Evolutionary conservation across 352 stramenopile species (phyloP).

Genomic region (Thalassiosira livingstoniorum): DNA sequence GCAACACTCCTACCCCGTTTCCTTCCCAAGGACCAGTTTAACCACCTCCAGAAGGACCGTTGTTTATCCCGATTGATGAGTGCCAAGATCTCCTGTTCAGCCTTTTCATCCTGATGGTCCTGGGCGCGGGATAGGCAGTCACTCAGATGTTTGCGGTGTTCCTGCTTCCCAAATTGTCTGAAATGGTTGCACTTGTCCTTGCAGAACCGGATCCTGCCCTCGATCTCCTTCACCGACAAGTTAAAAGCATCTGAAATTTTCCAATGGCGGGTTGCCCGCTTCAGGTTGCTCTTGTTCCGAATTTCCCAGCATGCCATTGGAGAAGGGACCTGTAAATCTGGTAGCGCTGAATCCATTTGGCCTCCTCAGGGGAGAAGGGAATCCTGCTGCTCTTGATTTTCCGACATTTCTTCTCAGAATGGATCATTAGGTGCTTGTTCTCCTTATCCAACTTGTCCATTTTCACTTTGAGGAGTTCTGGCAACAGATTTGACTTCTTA

Average conservation of each 20-base stretch:
- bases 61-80: neutral
- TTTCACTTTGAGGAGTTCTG: too few relatives aligned
- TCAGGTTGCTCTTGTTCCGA: slow-evolving; percentile 19
- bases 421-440: neutral
- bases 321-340: slow-evolving; percentile 3
- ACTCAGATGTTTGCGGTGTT: neutral
- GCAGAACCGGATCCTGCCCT: neutral
- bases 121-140: neutral
- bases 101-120: neutral
- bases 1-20: neutral
- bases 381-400: slow-evolving; percentile 17
- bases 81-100: neutral
- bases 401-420: slow-evolving; percentile 16
- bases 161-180: neutral
- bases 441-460: slow-evolving; percentile 20
- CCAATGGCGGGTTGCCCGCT: neutral
- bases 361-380: neutral
- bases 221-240: neutral
- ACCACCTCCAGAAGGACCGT: neutral
- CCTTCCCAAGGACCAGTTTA: neutral
- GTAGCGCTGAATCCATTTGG: neutral
- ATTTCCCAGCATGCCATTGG: neutral
- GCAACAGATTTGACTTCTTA: too few relatives aligned
- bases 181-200: neutral
- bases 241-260: neutral